These are phyloP conservation scores for Raphidocelis subcapitata DNA, from an alignment of 139 green algal species.

Conservation along the genomic window DNA sequence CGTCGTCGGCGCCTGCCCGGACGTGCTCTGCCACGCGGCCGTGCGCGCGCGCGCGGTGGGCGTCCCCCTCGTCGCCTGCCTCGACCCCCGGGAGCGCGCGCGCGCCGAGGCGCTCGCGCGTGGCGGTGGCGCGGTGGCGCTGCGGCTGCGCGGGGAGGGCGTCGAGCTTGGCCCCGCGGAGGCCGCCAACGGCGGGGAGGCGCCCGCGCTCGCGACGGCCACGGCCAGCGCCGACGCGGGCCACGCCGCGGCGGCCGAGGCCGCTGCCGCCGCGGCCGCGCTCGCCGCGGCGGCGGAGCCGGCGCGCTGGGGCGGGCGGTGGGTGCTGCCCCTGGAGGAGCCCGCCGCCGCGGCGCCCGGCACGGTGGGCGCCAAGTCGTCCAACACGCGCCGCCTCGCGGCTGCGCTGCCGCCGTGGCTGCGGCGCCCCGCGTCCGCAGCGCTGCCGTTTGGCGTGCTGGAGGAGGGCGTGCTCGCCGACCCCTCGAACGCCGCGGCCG, in stretches of 20 bases:
- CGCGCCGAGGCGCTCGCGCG: conserved; percentile 31
- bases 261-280: too few relatives aligned
- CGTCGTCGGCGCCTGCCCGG: conserved; percentile 48
- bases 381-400: too few relatives aligned
- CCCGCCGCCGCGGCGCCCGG: too few relatives aligned
- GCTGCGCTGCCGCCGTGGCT: conserved; percentile 37
- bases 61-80: conserved; percentile 60
- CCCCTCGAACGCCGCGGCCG: neutral
- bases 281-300: too few relatives aligned
- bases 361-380: too few relatives aligned
- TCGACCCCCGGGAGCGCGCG: neutral
- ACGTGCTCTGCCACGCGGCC: conserved; percentile 76
- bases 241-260: too few relatives aligned
- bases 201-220: too few relatives aligned
- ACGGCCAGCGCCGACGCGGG: too few relatives aligned
- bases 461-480: conserved; percentile 14
- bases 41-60: conserved; percentile 64
- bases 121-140: conserved; percentile 25
- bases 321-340: too few relatives aligned
- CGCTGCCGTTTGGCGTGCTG: conserved; percentile 19
- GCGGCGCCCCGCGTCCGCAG: conserved; percentile 27
- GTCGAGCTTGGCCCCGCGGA: too few relatives aligned
- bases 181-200: too few relatives aligned
- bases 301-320: too few relatives aligned
- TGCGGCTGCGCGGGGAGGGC: conserved; percentile 26